Percentiles rank a stretch among this genome's conserved stretches.
Evolutionary conservation across 331 rosid genomes (phyloP).

Genomic region (Quercus phellos): DNA sequence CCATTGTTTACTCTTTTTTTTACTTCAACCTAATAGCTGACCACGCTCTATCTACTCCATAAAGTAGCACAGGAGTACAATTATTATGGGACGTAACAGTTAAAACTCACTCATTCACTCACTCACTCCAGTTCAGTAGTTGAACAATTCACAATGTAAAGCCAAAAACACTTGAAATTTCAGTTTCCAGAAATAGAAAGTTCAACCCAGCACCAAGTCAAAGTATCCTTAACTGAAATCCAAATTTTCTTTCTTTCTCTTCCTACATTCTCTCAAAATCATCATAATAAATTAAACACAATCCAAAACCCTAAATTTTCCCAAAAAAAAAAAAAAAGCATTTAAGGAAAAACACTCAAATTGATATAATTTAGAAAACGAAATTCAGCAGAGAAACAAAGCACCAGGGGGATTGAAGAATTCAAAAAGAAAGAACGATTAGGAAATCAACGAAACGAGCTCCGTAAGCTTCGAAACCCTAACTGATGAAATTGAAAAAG

Average conservation of each 20-base stretch:
- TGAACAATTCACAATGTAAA: neutral
- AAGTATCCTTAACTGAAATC: neutral
- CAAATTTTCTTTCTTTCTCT: neutral
- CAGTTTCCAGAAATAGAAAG: neutral
- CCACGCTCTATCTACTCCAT: constrained; percentile 8
- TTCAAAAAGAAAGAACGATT: neutral
- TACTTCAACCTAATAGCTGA: neutral
- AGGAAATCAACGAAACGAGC: neutral
- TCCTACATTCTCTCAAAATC: neutral
- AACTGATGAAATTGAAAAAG: neutral
- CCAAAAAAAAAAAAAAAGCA: constrained; percentile 2
- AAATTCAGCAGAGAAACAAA: neutral
- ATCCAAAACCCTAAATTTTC: constrained; percentile 7
- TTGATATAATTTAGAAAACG: neutral
- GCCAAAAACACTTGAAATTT: neutral
- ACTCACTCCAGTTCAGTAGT: neutral
- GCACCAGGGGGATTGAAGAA: neutral
- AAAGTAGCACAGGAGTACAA: neutral
- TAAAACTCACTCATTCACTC: neutral
- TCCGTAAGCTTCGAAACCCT: constrained; percentile 18
- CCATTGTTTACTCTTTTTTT: constrained; percentile 4
- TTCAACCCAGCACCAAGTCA: neutral
- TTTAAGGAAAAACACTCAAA: neutral
- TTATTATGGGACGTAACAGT: neutral
- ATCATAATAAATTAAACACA: neutral